Evolutionary conservation across 495 filamentous ascomycete genomes (phyloP), one percentile per base, ranked within the genome.

Genomic region (Penicillium longicatenatum): DNA sequence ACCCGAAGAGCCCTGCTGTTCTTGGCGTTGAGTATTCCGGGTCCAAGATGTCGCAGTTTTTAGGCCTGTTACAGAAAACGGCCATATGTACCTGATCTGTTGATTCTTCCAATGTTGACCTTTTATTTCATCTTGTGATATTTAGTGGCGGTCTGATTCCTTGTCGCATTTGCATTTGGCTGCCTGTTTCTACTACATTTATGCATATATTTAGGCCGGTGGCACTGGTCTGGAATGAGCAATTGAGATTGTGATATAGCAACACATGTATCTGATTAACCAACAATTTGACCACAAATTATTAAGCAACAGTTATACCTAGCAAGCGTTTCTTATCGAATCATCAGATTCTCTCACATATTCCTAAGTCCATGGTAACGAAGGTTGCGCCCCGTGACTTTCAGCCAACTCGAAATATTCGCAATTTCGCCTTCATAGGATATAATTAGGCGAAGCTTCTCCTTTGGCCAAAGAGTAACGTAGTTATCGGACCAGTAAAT

Each of bases 401-500:
- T 46, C 17, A 63, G 31, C 31, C 9, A 35, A 35, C 16, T 17
- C 0, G 24, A 6, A 14, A 21, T 42, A 3, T 43, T 2, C 4
- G 53, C 26, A 2, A 69, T 6, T 24, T 65, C 45, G 1, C 59
- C 59, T 19, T 65, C 29, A 17, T 67, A 65, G 7, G 35, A n/a
- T 33, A 75, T 72, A 8, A 42, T 61, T 30, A 79, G 2, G 0
- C 26, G 49, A 0, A 85, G 20, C 51, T 71, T 80, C 68, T 89
- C 86, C 14, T 70, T 60, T 6, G 84, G 83, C 70, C 79, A 85
- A 11, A 89, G 65, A 1, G 84, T 86, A 14, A 87, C 70, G 56
- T 88, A 88, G 48, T 88, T 87, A 58, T 86, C 83, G 0, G 78
- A 80, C 81, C 82, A 88, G 33, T 71, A 76, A 6, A 85, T 69